Conservation (phyloP, 108 stramenopile species). For the Fragilaria crotonensis region DNA sequence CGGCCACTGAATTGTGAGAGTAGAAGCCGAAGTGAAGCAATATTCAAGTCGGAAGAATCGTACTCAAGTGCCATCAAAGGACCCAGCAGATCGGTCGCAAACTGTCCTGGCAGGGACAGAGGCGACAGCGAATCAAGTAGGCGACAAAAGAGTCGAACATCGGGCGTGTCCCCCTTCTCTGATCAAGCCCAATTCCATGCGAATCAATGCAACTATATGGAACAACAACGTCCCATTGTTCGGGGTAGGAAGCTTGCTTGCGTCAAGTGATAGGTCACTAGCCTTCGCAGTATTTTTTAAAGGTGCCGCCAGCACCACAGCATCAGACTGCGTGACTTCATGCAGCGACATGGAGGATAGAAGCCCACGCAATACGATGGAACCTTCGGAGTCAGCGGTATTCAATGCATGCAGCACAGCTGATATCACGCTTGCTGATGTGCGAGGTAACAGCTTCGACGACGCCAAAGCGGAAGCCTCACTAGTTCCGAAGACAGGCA, state of each 20-base stretch:
- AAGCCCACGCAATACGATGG: neutral
- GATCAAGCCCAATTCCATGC: neutral
- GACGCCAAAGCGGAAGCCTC: neutral
- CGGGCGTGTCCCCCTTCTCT: neutral
- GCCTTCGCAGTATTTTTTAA: neutral
- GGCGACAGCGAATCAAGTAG: conserved; percentile 18
- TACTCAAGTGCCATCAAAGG: conserved; percentile 12
- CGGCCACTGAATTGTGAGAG: conserved; percentile 57
- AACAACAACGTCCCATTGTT: neutral
- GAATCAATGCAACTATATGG: neutral
- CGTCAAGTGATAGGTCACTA: neutral
- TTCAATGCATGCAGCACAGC: neutral
- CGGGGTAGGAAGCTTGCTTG: neutral
- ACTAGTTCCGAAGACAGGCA: neutral
- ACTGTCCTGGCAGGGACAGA: conserved; percentile 36
- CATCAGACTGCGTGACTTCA: neutral
- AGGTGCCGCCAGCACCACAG: neutral
- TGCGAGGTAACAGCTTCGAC: neutral
- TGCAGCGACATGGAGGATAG: neutral
- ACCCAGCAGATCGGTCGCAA: conserved; percentile 26
- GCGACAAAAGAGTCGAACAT: neutral
- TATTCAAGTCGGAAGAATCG: conserved; percentile 11
- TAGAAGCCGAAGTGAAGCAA: conserved; percentile 38
- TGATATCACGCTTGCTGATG: neutral
- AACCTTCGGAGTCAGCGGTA: neutral